Conservation (phyloP, 2,329 filamentous ascomycete genomes). For the Talaromyces marneffei region DNA sequence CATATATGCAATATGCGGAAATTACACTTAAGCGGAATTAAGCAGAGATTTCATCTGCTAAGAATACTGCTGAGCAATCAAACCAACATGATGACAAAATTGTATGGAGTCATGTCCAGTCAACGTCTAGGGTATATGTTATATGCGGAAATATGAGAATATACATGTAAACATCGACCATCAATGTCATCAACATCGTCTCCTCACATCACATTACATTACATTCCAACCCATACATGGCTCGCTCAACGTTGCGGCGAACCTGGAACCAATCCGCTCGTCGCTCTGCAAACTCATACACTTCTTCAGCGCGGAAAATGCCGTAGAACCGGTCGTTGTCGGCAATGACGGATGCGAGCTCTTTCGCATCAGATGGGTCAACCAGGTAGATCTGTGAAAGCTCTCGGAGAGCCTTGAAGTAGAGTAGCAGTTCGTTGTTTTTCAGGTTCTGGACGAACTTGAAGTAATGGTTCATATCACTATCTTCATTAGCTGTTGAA, state of each 20-base stretch:
- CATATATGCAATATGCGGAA: neutral
- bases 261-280: slow-evolving; percentile 94
- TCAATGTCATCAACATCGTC: neutral
- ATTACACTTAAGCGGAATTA: neutral
- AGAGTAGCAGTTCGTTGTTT: slow-evolving; percentile 77
- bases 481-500: slow-evolving; percentile 28
- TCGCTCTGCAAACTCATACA: slow-evolving; percentile 93
- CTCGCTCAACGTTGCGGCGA: slow-evolving; percentile 80
- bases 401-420: slow-evolving; percentile 87
- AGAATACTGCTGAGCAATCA: neutral
- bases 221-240: slow-evolving; percentile 96
- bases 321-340: slow-evolving; percentile 85
- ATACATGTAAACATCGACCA: neutral
- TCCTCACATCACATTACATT: slow-evolving; percentile 64
- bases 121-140: neutral
- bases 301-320: slow-evolving; percentile 91
- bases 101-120: neutral
- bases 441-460: slow-evolving; percentile 73
- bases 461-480: slow-evolving; percentile 93
- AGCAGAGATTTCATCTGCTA: neutral
- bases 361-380: slow-evolving; percentile 77
- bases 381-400: slow-evolving; percentile 94
- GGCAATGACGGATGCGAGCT: slow-evolving; percentile 90
- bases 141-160: neutral
- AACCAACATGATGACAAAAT: neutral